A percentile compares a stretch with the other conserved stretches of the same genome.
phyloP scores from a whole-genome alignment of 805 yeast species.

The Debaryomyces castellii region DNA sequence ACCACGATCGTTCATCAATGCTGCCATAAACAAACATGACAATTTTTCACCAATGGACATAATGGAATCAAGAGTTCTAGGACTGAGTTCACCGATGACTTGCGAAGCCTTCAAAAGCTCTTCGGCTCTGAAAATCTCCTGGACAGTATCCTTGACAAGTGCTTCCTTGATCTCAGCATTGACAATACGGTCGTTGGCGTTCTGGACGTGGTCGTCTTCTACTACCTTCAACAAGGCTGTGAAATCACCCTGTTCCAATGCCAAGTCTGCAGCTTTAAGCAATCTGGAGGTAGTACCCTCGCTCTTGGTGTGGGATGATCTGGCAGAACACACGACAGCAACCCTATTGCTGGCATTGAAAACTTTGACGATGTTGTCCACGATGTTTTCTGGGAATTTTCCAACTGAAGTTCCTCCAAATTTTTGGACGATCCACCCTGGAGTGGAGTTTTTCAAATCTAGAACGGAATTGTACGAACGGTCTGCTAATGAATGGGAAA shows the following conservation, averaged over 20 bases:
- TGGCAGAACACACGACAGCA: slow-evolving; percentile 94
- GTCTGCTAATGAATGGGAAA: slow-evolving; percentile 21
- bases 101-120: slow-evolving; percentile 82
- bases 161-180: slow-evolving; percentile 44
- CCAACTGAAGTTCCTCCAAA: slow-evolving; percentile 98
- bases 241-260: slow-evolving; percentile 61
- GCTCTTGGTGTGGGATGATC: slow-evolving; percentile 85
- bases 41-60: slow-evolving; percentile 94
- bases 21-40: slow-evolving; percentile 85
- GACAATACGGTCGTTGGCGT: slow-evolving; percentile 59
- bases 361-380: slow-evolving; percentile 75
- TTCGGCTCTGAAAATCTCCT: slow-evolving; percentile 66
- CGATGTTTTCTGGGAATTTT: slow-evolving; percentile 83
- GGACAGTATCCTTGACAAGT: slow-evolving; percentile 57
- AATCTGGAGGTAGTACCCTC: slow-evolving; percentile 95
- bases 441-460: slow-evolving; percentile 27
- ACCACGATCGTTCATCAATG: slow-evolving; percentile 81
- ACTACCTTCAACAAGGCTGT: slow-evolving; percentile 61
- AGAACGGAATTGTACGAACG: slow-evolving; percentile 41
- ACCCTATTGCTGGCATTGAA: slow-evolving; percentile 63
- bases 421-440: slow-evolving; percentile 67
- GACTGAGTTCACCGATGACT: slow-evolving; percentile 86
- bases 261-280: slow-evolving; percentile 78
- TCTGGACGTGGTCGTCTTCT: slow-evolving; percentile 72
- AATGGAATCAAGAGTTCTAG: slow-evolving; percentile 84